These are phyloP conservation scores for Gomphus bonarii DNA, from an alignment of 1,284 basidiomycete species.

Conservation along the genomic window DNA sequence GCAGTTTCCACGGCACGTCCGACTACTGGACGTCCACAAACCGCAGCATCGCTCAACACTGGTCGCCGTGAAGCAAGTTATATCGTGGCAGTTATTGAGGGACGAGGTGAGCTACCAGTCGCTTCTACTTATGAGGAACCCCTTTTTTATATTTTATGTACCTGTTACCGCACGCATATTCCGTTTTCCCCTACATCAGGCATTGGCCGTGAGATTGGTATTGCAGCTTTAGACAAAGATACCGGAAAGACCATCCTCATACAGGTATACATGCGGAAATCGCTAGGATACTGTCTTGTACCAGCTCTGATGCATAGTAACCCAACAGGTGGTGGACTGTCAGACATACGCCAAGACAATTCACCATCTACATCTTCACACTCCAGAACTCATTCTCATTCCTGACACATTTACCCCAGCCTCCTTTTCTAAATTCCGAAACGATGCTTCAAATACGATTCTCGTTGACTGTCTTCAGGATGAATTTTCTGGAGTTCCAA, in stretches of 20 bases:
- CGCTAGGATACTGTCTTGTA: neutral
- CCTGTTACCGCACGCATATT: neutral
- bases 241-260: constrained; percentile 67
- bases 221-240: constrained; percentile 74
- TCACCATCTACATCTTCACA: constrained; percentile 75
- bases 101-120: constrained; percentile 30
- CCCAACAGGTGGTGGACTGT: constrained; percentile 61
- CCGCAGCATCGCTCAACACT: constrained; percentile 37
- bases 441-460: constrained; percentile 43
- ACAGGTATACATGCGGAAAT: constrained; percentile 36
- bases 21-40: constrained; percentile 37
- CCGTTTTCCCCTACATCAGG: constrained; percentile 21
- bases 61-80: constrained; percentile 43
- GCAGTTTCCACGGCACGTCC: constrained; percentile 24
- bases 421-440: constrained; percentile 35
- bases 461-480: constrained; percentile 67
- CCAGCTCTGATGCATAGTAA: constrained; percentile 7
- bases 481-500: constrained; percentile 56
- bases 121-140: neutral
- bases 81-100: constrained; percentile 61
- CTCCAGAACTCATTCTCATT: constrained; percentile 62
- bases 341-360: constrained; percentile 81
- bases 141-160: neutral
- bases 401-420: constrained; percentile 67
- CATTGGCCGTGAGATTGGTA: constrained; percentile 71